Percentiles rank a stretch among this genome's conserved stretches.
These are phyloP conservation scores for Papiliotrema nemorosa DNA, from an alignment of 1,284 basidiomycete genomes.

Conservation along the genomic window DNA sequence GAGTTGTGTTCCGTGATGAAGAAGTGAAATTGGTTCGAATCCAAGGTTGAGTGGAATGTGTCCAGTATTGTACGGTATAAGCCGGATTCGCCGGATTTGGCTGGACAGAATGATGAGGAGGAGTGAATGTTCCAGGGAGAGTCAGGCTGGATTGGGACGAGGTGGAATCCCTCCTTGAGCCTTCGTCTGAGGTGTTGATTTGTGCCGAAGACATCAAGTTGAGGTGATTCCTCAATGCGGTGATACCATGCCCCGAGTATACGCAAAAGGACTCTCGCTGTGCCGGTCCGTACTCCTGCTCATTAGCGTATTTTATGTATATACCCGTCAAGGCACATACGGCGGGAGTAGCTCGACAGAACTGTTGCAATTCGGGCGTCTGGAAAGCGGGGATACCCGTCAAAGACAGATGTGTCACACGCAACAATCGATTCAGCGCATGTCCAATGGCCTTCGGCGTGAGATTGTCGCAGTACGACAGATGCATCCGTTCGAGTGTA, in stretches of 20 bases:
- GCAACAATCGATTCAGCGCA: slow-evolving; percentile 78
- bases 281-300: slow-evolving; percentile 84
- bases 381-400: slow-evolving; percentile 94
- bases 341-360: slow-evolving; percentile 81
- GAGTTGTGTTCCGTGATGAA: no score
- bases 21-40: neutral
- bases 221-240: slow-evolving; percentile 74
- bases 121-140: slow-evolving; percentile 13
- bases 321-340: slow-evolving; percentile 61
- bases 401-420: slow-evolving; percentile 89
- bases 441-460: slow-evolving; percentile 87
- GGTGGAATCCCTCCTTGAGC: slow-evolving; percentile 21
- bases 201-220: slow-evolving; percentile 20
- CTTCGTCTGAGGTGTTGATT: slow-evolving; percentile 19
- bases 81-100: neutral
- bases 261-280: slow-evolving; percentile 96
- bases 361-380: slow-evolving; percentile 77
- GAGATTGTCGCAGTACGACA: slow-evolving; percentile 96
- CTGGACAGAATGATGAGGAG: neutral
- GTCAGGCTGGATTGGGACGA: slow-evolving; percentile 26
- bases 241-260: slow-evolving; percentile 87
- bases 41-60: neutral
- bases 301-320: slow-evolving; percentile 1
- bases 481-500: slow-evolving; percentile 89
- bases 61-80: neutral